Evolutionary conservation across 768 basidiomycete species (phyloP), one percentile per base, ranked within the genome.

Genomic region (Lactarius evosmus): DNA sequence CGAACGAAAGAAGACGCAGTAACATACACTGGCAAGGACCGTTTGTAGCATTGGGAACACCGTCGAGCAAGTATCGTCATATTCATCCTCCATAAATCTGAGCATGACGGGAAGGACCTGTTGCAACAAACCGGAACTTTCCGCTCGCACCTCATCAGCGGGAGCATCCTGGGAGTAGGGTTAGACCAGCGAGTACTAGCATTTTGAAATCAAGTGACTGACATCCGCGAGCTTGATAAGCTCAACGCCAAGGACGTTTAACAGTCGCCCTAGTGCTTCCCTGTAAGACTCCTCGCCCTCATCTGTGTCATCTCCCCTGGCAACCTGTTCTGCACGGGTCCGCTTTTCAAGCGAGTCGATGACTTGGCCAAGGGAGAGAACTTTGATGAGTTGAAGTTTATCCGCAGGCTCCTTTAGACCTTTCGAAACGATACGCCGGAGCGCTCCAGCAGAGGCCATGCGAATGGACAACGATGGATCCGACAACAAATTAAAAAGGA

Each of bases 351-450:
- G 78, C 1, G 89, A 87, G 44, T 86, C 86, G 12, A 98, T 78
- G 22, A 96, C 89, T 65, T 88, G 83, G 12, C 87, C 88, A 30
- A 98, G 77, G 22, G 95, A 89, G 34, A 99, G 82, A 3, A 97
- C 91, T 70, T 93, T 89, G 70, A 98, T 80, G 17, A 98, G 80
- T 69, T 93, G 89, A 9, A 99, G 75, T 74, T 97, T 97, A 73
- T 96, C 95, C 40, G 80, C 80, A 0, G 92, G 85, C 70, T 95
- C 94, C 71, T 98, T 95, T 50, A 98, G 81, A 19, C 97, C 97
- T 75, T 98, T 98, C 29, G 85, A 78, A n/a, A 96, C 82, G 57
- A 98, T 91, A 27, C 89, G 86, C 12, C 85, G 81, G 54, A 98
- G 76, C 2, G 94, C 83, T n/a, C 81, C 82, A 22, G 88, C 88